A percentile compares a stretch with the other conserved stretches of the same genome.
phyloP scores from a whole-genome alignment of 495 filamentous ascomycete species.

The Aspergillus conjunctus region DNA sequence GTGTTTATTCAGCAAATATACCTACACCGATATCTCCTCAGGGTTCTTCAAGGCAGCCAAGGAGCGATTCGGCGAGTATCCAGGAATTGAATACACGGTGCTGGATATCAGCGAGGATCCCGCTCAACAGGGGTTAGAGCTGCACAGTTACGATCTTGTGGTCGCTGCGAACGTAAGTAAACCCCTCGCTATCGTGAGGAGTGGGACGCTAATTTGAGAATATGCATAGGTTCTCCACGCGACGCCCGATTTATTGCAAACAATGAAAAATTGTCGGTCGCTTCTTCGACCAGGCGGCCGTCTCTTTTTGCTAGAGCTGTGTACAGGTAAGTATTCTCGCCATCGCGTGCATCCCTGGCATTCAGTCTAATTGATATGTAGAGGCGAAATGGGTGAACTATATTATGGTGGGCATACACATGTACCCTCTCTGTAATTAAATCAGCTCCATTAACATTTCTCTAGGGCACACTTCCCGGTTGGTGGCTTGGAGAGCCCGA shows the following conservation, averaged over 20 bases:
- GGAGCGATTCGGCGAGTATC: constrained; percentile 31
- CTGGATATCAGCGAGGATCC: constrained; percentile 9
- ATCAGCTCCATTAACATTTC: not conserved
- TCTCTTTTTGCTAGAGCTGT: constrained; percentile 14
- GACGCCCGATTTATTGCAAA: constrained; percentile 4
- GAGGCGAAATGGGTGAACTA: constrained; percentile 18
- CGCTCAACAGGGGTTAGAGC: constrained; percentile 9
- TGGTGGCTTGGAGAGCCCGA: constrained; percentile 46
- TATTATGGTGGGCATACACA: constrained; percentile 3
- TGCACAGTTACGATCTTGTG: constrained; percentile 6
- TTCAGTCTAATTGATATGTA: not conserved
- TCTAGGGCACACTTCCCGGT: constrained; percentile 28
- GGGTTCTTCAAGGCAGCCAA: constrained; percentile 43
- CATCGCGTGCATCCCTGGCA: not conserved
- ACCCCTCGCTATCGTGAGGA: not conserved
- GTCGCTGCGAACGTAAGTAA: constrained; percentile 10
- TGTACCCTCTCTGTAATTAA: not conserved
- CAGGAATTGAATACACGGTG: constrained; percentile 24
- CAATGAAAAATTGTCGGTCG: constrained; percentile 4
- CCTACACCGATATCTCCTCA: constrained; percentile 47
- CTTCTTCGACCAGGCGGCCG: constrained; percentile 9
- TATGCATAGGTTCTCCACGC: not conserved
- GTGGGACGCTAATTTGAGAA: not conserved
- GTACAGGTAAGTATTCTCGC: not conserved
- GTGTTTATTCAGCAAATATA: constrained; percentile 37